A percentile compares a stretch with the other conserved stretches of the same genome.
phyloP scores from a whole-genome alignment of 352 stramenopile genomes.

The Phytophthora citrophthora region DNA sequence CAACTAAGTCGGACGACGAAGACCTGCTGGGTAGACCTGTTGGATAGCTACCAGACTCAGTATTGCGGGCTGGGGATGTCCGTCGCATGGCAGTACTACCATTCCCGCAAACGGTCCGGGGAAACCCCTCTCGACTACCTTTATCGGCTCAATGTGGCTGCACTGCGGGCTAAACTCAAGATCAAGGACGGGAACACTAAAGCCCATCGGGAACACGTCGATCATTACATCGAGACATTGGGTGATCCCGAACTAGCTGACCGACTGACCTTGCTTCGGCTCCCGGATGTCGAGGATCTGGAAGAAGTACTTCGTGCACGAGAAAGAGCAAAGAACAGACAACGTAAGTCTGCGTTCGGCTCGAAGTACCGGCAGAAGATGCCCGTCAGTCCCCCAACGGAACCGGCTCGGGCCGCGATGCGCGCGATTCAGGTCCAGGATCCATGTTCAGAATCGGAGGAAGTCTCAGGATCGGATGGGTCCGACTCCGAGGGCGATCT shows the following conservation, averaged over 20 bases:
- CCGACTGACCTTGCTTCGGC: neutral
- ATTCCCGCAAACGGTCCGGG: neutral
- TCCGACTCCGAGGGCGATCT: too few relatives aligned
- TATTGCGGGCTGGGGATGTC: slow-evolving; percentile 9
- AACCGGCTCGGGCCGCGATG: too few relatives aligned
- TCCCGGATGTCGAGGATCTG: neutral
- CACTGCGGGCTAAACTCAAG: slow-evolving; percentile 3
- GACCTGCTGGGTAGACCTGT: too few relatives aligned
- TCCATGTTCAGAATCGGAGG: too few relatives aligned
- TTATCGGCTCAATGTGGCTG: slow-evolving; percentile 7
- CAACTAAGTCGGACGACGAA: slow-evolving; percentile 1
- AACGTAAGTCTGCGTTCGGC: too few relatives aligned
- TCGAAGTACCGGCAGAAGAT: too few relatives aligned
- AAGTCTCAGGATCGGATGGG: too few relatives aligned
- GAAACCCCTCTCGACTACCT: slow-evolving; percentile 13
- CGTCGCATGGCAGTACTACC: neutral
- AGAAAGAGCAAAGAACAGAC: neutral
- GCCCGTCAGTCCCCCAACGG: too few relatives aligned
- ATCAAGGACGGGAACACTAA: slow-evolving; percentile 1
- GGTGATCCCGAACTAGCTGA: too few relatives aligned
- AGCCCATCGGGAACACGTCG: slow-evolving; percentile 7
- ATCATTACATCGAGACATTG: slow-evolving; percentile 27
- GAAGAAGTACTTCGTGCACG: neutral
- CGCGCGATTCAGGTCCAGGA: too few relatives aligned
- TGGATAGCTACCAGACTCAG: too few relatives aligned